Conservation (phyloP, 164 flowering plant species). For the Tetracentron sinense region DNA sequence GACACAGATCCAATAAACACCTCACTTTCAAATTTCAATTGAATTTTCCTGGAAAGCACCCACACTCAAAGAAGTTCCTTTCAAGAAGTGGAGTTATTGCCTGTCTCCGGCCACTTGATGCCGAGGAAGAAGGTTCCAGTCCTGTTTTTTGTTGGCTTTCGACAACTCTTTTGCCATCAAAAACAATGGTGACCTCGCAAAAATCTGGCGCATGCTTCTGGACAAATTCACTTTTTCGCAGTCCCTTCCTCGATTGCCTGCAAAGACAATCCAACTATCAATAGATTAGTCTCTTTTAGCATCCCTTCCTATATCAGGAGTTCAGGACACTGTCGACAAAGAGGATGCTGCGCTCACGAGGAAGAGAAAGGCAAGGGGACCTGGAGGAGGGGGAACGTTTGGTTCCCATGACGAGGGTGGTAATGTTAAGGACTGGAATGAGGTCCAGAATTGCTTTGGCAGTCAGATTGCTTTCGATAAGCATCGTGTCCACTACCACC, state of each 20-base stretch:
- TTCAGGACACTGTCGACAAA: too few species aligned
- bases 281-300: too few species aligned
- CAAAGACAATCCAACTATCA: background rate
- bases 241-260: slow-evolving; percentile 41
- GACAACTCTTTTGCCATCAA: slow-evolving; percentile 39
- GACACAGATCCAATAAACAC: background rate
- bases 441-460: slow-evolving; percentile 76
- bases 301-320: too few species aligned
- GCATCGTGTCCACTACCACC: slow-evolving; percentile 81
- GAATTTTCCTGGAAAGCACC: slow-evolving; percentile 54
- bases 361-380: slow-evolving; percentile 20
- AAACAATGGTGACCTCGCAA: slow-evolving; percentile 60
- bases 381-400: slow-evolving; percentile 41
- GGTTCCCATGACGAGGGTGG: slow-evolving; percentile 67
- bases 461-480: slow-evolving; percentile 55
- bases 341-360: too few species aligned
- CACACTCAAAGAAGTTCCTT: slow-evolving; percentile 48
- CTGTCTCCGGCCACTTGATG: slow-evolving; percentile 14
- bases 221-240: slow-evolving; percentile 50
- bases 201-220: slow-evolving; percentile 63
- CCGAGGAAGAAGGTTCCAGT: slow-evolving; percentile 18
- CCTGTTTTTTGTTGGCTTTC: slow-evolving; percentile 15
- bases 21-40: slow-evolving; percentile 8
- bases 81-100: slow-evolving; percentile 15
- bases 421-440: slow-evolving; percentile 64